Base-by-base conservation (phyloP, 176 grass and related monocot genomes). In the Hordeum marinum region DNA sequence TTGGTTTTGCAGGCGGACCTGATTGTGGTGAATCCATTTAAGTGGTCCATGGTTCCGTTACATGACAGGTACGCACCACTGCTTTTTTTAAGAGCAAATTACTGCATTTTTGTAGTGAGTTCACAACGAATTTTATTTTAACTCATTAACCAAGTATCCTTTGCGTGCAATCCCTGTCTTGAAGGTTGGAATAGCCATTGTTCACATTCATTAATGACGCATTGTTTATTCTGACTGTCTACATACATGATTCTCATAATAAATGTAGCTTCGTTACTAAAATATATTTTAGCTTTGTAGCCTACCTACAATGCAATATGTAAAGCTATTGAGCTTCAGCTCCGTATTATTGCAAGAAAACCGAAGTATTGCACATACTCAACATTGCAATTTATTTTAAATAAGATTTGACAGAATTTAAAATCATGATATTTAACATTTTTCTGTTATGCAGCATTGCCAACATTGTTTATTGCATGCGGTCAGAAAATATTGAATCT, bases 31-130 rank as follows among this genome's bases (percentile, higher is more conserved):
- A 98, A 98, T 90, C 95, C 95, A 57, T 83, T 95, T 81, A 84
- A 62, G 48, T 95, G 95, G 95, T 91, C 91, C 74, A 95, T 98
- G 92, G 85, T 95, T 41, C 95, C 95, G 25, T 86, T 98, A 50
- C 95, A 98, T 78, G 95, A 98, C 76, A 80, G 87, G 95, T 98
- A 77, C 36, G 80, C 21, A 69, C 50, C 88, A 79, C 17, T 72
- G 26, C 41, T 74, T 32, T 63, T 50, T 0, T 36, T 2, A 76
- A 21, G 3, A 15, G 11, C 48, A 20, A 60, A 83, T 68, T 37
- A 43, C 29, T 39, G 24, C 23, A 64, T 18, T 80, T 32, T 54
- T n/a, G 17, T 60, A 77, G 21, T 23, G 62, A 29, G 7, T 77
- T 75, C 18, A n/a, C 25, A 6, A 2, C 8, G 0, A 24, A 1